phyloP scores from a whole-genome alignment of 768 basidiomycete genomes.

The Suillus placidus region DNA sequence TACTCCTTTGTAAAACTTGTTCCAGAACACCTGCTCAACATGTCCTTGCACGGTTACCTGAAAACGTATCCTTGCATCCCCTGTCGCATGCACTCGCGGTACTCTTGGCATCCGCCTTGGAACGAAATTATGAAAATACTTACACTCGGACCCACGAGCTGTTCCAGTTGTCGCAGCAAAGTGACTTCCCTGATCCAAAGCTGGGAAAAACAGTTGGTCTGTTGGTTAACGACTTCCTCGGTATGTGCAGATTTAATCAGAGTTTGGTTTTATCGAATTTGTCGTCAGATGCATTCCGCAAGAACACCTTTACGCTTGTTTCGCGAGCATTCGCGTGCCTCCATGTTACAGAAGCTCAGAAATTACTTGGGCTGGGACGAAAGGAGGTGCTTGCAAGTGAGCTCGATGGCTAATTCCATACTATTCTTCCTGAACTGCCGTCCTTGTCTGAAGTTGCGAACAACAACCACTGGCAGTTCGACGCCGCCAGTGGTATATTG shows the following conservation, averaged over 20 bases:
- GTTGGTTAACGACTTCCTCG: constrained; percentile 53
- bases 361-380: constrained; percentile 53
- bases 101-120: constrained; percentile 53
- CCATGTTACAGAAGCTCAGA: constrained; percentile 53
- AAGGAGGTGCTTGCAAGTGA: constrained; percentile 38
- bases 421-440: background rate
- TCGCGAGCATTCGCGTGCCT: constrained; percentile 69
- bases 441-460: constrained; percentile 39
- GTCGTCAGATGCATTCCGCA: constrained; percentile 57
- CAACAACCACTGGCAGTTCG: constrained; percentile 53
- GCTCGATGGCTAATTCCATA: background rate
- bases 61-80: constrained; percentile 44
- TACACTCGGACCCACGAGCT: constrained; percentile 52
- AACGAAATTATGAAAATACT: constrained; percentile 58
- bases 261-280: background rate
- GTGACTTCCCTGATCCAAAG: constrained; percentile 49
- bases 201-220: constrained; percentile 47
- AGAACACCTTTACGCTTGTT: constrained; percentile 55
- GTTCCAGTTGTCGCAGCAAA: constrained; percentile 41
- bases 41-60: constrained; percentile 59
- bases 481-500: constrained; percentile 48
- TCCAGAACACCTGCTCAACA: constrained; percentile 60
- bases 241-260: constrained; percentile 37
- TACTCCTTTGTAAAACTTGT: constrained; percentile 5
- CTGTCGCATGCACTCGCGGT: constrained; percentile 48